phyloP scores from a whole-genome alignment of 2,329 filamentous ascomycete genomes.

The Aspergillus nomiae region DNA sequence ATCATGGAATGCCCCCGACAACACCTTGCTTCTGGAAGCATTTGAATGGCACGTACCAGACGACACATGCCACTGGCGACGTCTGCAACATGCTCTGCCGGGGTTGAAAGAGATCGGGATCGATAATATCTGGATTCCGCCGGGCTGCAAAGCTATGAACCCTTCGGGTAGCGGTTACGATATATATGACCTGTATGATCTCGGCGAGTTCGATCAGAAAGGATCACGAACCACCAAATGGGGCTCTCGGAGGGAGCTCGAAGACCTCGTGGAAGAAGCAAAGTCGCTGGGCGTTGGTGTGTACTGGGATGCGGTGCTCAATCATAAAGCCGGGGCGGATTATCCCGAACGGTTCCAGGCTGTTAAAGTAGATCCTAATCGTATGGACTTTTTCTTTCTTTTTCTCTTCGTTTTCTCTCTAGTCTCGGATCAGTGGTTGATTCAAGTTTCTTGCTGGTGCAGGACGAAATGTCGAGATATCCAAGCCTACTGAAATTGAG shows the following conservation, averaged over 20 bases:
- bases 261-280: slow-evolving; percentile 54
- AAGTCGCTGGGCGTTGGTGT: slow-evolving; percentile 58
- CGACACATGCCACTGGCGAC: slow-evolving; percentile 62
- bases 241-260: slow-evolving; percentile 65
- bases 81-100: slow-evolving; percentile 56
- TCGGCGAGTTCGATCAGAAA: slow-evolving; percentile 75
- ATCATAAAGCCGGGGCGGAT: slow-evolving; percentile 72
- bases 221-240: slow-evolving; percentile 66
- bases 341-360: slow-evolving; percentile 63
- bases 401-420: background rate
- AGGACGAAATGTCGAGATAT: slow-evolving; percentile 14
- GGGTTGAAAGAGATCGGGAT: slow-evolving; percentile 62
- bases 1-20: slow-evolving; percentile 37
- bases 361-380: slow-evolving; percentile 62
- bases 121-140: slow-evolving; percentile 68
- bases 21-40: slow-evolving; percentile 63
- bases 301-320: slow-evolving; percentile 71
- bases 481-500: slow-evolving; percentile 62
- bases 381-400: slow-evolving; percentile 28
- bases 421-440: background rate
- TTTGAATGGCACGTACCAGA: slow-evolving; percentile 74
- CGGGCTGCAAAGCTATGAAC: slow-evolving; percentile 68
- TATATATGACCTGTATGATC: slow-evolving; percentile 69
- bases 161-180: slow-evolving; percentile 68
- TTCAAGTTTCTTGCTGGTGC: background rate